Percentiles rank a stretch among this genome's conserved stretches.
Conservation (phyloP, 1,284 basidiomycete species). For the Trametes versicolor region DNA sequence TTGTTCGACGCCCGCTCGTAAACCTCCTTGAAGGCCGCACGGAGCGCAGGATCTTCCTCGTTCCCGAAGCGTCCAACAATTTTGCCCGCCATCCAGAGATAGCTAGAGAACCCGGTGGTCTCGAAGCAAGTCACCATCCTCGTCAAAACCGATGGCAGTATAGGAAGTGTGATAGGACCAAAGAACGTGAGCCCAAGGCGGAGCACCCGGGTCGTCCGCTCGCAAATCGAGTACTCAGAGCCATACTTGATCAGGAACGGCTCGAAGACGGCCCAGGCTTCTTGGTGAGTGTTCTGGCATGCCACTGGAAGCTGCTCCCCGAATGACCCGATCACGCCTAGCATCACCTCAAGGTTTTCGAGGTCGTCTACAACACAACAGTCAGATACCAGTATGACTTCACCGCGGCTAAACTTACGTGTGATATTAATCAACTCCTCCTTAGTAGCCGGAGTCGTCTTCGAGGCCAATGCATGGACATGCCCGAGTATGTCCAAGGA, state of each 20-base stretch:
- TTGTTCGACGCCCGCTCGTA: conserved; percentile 82
- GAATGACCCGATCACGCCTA: conserved; percentile 82
- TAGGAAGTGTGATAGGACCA: conserved; percentile 69
- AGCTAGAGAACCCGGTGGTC: conserved; percentile 85
- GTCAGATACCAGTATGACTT: conserved; percentile 31
- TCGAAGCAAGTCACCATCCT: conserved; percentile 87
- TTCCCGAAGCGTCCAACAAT: conserved; percentile 78
- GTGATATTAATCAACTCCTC: conserved; percentile 61
- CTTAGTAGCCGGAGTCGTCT: conserved; percentile 62
- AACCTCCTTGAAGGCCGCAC: conserved; percentile 66
- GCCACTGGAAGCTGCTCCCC: conserved; percentile 83
- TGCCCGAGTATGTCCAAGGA: conserved; percentile 77
- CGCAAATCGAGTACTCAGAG: conserved; percentile 82
- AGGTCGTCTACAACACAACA: conserved; percentile 68
- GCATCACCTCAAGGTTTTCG: conserved; percentile 91
- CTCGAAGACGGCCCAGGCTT: conserved; percentile 90
- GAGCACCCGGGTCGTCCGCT: conserved; percentile 88
- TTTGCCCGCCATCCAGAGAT: conserved; percentile 95
- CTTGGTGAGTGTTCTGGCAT: conserved; percentile 82
- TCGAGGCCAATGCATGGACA: conserved; percentile 69
- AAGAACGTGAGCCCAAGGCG: conserved; percentile 89
- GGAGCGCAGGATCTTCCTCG: conserved; percentile 62
- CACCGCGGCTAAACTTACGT: conserved; percentile 30
- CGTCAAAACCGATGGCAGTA: conserved; percentile 77
- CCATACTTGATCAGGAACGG: conserved; percentile 84